phyloP scores from a whole-genome alignment of 2,329 filamentous ascomycete genomes.

The Trichophyton rubrum region DNA sequence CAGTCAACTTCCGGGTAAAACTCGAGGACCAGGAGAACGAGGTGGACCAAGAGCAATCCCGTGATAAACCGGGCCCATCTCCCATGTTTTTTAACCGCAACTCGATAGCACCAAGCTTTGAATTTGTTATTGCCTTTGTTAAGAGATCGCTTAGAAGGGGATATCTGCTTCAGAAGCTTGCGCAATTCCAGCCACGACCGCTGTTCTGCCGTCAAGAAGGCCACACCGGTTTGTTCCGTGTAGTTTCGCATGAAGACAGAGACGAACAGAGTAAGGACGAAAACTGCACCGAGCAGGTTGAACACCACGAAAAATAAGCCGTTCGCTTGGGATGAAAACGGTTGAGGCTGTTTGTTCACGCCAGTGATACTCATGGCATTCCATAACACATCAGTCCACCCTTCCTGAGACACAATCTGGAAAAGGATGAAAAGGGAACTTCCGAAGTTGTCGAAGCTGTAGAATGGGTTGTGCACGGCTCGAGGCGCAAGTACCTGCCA shows the following conservation, averaged over 20 bases:
- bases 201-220: slow-evolving; percentile 89
- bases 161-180: slow-evolving; percentile 83
- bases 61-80: slow-evolving; percentile 82
- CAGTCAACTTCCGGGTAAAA: slow-evolving; percentile 60
- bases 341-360: slow-evolving; percentile 56
- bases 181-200: slow-evolving; percentile 91
- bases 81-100: slow-evolving; percentile 86
- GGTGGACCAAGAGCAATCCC: slow-evolving; percentile 63
- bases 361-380: slow-evolving; percentile 71
- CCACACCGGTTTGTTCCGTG: slow-evolving; percentile 94
- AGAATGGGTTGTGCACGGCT: slow-evolving; percentile 68
- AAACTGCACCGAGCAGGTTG: slow-evolving; percentile 91
- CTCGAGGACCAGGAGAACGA: slow-evolving; percentile 72
- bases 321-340: slow-evolving; percentile 63
- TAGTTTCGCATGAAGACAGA: slow-evolving; percentile 99
- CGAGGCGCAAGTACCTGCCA: slow-evolving; percentile 80
- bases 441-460: slow-evolving; percentile 91
- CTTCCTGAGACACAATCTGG: slow-evolving; percentile 97
- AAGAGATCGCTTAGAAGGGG: slow-evolving; percentile 83
- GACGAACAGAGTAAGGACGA: slow-evolving; percentile 92
- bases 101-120: slow-evolving; percentile 89
- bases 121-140: slow-evolving; percentile 62
- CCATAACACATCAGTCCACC: slow-evolving; percentile 91
- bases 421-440: slow-evolving; percentile 90
- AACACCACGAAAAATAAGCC: slow-evolving; percentile 91